Evolutionary conservation across 768 basidiomycete genomes (phyloP).

Genomic region (Imleria badia): DNA sequence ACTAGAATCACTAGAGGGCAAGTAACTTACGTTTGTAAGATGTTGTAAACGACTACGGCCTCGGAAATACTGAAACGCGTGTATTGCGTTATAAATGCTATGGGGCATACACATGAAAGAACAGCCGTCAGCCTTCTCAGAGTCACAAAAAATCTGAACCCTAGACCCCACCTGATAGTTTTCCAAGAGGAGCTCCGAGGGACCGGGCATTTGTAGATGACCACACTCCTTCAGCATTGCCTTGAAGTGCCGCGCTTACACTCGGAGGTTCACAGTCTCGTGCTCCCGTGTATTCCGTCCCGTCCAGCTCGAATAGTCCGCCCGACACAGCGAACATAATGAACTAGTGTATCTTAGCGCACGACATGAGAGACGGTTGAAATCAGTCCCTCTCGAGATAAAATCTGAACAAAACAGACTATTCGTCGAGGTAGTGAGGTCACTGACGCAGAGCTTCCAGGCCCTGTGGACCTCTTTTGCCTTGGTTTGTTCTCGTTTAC

Average conservation of each 20-base stretch:
- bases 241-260: conserved; percentile 86
- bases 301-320: conserved; percentile 93
- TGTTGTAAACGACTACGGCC: not conserved
- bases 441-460: conserved; percentile 50
- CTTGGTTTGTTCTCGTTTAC: conserved; percentile 72
- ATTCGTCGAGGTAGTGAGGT: conserved; percentile 5
- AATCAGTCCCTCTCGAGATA: conserved; percentile 93
- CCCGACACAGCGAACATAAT: conserved; percentile 97
- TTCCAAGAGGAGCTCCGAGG: conserved; percentile 53
- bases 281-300: conserved; percentile 41
- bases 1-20: not conserved
- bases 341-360: conserved; percentile 92
- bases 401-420: conserved; percentile 97
- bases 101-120: conserved; percentile 23
- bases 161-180: conserved; percentile 65
- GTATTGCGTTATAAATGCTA: not conserved
- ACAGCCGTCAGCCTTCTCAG: conserved; percentile 1
- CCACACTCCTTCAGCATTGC: conserved; percentile 69
- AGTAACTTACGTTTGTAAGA: not conserved
- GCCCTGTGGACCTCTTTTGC: conserved; percentile 74
- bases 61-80: not conserved
- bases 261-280: conserved; percentile 1
- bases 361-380: conserved; percentile 91
- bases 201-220: conserved; percentile 66
- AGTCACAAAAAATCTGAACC: not conserved